A percentile compares a stretch with the other conserved stretches of the same genome.
phyloP scores from a whole-genome alignment of 2,329 filamentous ascomycete genomes.

The Sporothrix inflata region DNA sequence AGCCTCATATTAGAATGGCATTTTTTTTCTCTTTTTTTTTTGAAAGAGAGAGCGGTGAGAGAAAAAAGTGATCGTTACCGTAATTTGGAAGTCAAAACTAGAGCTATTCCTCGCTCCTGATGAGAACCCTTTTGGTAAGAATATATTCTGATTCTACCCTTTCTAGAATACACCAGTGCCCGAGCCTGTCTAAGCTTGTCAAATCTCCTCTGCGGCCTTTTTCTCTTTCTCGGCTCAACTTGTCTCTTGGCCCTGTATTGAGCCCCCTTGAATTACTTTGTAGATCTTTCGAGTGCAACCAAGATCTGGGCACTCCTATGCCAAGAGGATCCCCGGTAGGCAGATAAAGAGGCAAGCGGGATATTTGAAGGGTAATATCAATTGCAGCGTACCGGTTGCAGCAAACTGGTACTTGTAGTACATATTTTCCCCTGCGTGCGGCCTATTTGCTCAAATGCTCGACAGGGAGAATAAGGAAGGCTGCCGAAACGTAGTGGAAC shows the following conservation, averaged over 20 bases:
- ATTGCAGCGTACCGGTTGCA: not conserved
- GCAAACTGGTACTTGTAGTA: not conserved
- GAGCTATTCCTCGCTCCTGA: not conserved
- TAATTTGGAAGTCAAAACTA: too few species aligned
- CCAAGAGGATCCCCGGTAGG: slow-evolving; percentile 5
- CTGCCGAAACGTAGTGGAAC: not conserved
- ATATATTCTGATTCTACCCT: not conserved
- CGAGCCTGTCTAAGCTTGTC: not conserved
- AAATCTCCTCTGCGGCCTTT: not conserved
- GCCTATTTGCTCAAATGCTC: not conserved
- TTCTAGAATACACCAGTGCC: not conserved
- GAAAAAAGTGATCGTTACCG: too few species aligned
- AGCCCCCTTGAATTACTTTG: not conserved
- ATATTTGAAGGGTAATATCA: not conserved
- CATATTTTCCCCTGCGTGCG: not conserved
- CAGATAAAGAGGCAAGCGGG: not conserved
- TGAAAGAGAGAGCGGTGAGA: not conserved
- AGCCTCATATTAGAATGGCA: too few species aligned
- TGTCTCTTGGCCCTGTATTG: not conserved
- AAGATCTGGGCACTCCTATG: not conserved
- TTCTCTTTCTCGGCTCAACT: not conserved
- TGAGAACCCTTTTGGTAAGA: not conserved
- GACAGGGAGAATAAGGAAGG: not conserved
- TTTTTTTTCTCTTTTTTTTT: not conserved
- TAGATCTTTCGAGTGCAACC: not conserved